These are phyloP conservation scores for Populus hybrid DNA, from an alignment of 441 rosid genomes.

Conservation along the genomic window DNA sequence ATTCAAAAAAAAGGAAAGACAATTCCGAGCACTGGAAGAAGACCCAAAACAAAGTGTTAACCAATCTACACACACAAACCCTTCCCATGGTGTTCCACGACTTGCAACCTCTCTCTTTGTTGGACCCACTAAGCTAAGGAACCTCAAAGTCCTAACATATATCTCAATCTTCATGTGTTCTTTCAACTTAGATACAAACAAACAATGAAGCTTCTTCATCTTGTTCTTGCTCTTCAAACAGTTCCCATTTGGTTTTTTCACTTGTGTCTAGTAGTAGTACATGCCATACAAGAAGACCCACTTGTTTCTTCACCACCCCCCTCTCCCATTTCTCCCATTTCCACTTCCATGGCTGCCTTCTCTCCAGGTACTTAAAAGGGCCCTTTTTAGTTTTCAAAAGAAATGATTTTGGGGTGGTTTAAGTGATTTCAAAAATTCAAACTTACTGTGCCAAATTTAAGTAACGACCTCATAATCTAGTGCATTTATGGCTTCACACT, in stretches of 20 bases:
- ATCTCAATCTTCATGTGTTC: conserved; percentile 34
- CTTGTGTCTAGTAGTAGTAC: conserved; percentile 19
- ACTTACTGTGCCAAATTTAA: conserved; percentile 11
- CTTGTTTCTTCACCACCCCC: conserved; percentile 33
- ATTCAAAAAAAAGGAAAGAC: not conserved
- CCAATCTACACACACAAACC: not conserved
- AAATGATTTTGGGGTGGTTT: conserved; percentile 7
- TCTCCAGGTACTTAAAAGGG: conserved; percentile 58
- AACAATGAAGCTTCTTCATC: conserved; percentile 43
- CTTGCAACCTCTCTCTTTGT: conserved; percentile 5
- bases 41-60: conserved; percentile 14
- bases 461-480: conserved; percentile 12
- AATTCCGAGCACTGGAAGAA: not conserved
- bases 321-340: conserved; percentile 34
- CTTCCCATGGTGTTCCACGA: not conserved
- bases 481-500: conserved; percentile 26
- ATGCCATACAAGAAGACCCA: conserved; percentile 24
- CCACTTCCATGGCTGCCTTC: conserved; percentile 50
- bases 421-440: conserved; percentile 7
- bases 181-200: conserved; percentile 14
- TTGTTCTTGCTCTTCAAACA: conserved; percentile 35
- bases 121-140: conserved; percentile 17
- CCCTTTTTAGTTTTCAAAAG: not conserved
- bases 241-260: conserved; percentile 31
- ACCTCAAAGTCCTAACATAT: not conserved